Evolutionary conservation across 345 rosid species (phyloP).

Genomic region (Brassica cretica): DNA sequence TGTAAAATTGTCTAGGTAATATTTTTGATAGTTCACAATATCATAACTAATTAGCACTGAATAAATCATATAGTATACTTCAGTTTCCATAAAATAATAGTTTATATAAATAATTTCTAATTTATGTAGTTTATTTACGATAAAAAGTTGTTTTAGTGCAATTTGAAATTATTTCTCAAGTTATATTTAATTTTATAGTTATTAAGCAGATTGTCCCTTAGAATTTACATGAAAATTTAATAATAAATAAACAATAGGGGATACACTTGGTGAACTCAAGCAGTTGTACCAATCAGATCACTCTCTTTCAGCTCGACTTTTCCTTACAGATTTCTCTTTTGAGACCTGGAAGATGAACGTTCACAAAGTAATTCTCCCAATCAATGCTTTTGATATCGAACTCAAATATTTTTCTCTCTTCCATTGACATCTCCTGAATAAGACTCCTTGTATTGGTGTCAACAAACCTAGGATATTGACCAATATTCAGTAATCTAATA

Average conservation of each 20-base stretch:
- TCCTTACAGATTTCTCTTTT: not conserved
- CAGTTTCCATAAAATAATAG: too few relatives aligned
- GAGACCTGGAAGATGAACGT: slow-evolving; percentile 44
- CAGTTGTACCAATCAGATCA: not conserved
- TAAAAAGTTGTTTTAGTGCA: too few relatives aligned
- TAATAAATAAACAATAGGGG: not conserved
- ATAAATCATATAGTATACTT: too few relatives aligned
- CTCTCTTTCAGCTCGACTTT: not conserved
- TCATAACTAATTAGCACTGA: too few relatives aligned
- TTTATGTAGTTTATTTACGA: too few relatives aligned
- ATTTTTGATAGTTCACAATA: too few relatives aligned
- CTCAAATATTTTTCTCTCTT: slow-evolving; percentile 42
- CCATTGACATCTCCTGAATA: slow-evolving; percentile 34
- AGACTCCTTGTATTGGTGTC: slow-evolving; percentile 34
- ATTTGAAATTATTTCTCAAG: too few relatives aligned
- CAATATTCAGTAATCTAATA: not conserved
- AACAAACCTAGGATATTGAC: slow-evolving; percentile 38
- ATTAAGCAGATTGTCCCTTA: too few relatives aligned
- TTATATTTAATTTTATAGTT: too few relatives aligned
- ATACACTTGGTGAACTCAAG: not conserved
- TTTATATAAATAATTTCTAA: too few relatives aligned
- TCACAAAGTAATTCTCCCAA: slow-evolving; percentile 44
- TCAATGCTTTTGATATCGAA: slow-evolving; percentile 37
- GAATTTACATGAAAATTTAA: not conserved
- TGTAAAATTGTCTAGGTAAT: too few relatives aligned